phyloP scores from a whole-genome alignment of 2,329 filamentous ascomycete species.

The Verticillium klebahnii region DNA sequence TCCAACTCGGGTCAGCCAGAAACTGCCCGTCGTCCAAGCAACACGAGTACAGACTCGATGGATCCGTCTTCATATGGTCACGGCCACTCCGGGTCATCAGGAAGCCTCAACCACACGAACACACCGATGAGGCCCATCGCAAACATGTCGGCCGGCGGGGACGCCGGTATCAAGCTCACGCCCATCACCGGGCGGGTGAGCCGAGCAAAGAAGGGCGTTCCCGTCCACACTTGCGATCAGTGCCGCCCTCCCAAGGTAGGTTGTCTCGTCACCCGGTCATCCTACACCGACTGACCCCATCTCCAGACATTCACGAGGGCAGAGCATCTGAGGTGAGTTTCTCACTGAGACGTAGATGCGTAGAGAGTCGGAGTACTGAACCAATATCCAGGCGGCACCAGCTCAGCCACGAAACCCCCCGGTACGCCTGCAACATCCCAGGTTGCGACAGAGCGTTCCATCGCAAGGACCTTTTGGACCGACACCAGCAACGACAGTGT shows the following conservation, averaged over 20 bases:
- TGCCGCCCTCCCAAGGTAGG: conserved; percentile 48
- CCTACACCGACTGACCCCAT: background rate
- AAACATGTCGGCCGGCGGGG: conserved; percentile 23
- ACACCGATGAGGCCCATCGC: conserved; percentile 37
- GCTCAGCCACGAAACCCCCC: conserved; percentile 52
- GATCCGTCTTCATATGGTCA: conserved; percentile 27
- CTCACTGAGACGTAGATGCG: background rate
- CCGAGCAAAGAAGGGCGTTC: conserved; percentile 55
- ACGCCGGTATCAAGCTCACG: conserved; percentile 44
- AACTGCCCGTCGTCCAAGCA: conserved; percentile 27
- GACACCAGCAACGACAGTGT: conserved; percentile 50
- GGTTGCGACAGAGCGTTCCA: conserved; percentile 56
- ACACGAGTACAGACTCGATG: conserved; percentile 45
- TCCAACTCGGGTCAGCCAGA: conserved; percentile 8
- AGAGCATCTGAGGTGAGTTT: conserved; percentile 53
- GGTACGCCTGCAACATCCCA: conserved; percentile 43
- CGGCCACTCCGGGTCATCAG: conserved; percentile 19
- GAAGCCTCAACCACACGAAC: conserved; percentile 15
- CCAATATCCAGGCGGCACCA: conserved; percentile 48
- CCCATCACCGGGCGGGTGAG: conserved; percentile 54
- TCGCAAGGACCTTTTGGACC: conserved; percentile 54
- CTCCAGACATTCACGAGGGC: conserved; percentile 56
- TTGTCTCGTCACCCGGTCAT: background rate
- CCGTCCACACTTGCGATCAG: conserved; percentile 49
- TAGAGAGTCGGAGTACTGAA: background rate